phyloP scores from a whole-genome alignment of 495 filamentous ascomycete genomes.

The Xylaria flabelliformis region DNA sequence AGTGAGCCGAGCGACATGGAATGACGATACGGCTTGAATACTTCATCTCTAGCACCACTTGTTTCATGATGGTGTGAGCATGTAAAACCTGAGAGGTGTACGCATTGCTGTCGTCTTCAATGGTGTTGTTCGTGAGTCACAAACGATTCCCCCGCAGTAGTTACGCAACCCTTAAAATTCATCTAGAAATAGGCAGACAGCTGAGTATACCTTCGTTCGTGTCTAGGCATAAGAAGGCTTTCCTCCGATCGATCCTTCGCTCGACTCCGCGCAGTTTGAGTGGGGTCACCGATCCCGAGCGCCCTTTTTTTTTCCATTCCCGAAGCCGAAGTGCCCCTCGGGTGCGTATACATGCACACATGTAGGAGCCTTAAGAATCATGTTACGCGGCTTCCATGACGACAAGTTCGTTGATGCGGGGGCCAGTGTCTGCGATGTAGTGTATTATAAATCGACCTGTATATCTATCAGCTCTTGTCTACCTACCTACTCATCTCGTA shows the following conservation, averaged over 20 bases:
- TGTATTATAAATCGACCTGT: neutral
- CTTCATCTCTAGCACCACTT: neutral
- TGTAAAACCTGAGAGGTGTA: neutral
- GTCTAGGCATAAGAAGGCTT: neutral
- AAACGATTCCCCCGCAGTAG: neutral
- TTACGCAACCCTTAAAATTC: neutral
- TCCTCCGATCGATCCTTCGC: neutral
- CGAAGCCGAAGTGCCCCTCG: conserved; percentile 2
- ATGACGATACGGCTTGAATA: neutral
- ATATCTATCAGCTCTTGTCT: neutral
- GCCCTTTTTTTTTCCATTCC: neutral
- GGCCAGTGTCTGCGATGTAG: neutral
- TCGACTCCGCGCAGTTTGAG: neutral
- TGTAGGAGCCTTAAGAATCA: neutral
- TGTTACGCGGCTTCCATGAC: neutral
- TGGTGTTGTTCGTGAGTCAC: conserved; percentile 6
- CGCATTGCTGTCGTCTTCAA: neutral
- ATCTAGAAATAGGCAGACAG: neutral
- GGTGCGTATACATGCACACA: neutral
- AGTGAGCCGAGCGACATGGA: neutral
- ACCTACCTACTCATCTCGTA: neutral
- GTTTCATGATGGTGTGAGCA: neutral
- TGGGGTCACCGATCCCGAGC: conserved; percentile 9
- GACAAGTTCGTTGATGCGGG: neutral
- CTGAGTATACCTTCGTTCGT: neutral